Evolutionary conservation across 2,329 filamentous ascomycete species (phyloP), one percentile per base, ranked within the genome.

Genomic region (Colletotrichum tabaci): DNA sequence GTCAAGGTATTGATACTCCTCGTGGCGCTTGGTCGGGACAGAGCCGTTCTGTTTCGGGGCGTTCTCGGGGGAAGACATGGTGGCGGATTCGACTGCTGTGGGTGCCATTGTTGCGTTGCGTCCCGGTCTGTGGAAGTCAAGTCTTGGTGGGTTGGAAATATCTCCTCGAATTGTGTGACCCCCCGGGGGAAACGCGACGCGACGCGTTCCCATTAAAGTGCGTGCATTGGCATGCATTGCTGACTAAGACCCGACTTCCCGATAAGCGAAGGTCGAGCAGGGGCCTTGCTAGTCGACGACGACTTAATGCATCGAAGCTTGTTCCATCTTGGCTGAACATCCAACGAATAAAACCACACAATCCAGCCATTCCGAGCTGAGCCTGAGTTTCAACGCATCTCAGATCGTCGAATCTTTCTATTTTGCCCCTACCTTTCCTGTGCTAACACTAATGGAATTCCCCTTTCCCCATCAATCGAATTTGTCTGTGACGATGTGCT

Each of bases 1-100:
- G 77, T 96, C 89, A 71, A 99, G 91, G 81, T 99, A 99, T 83
- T 98, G 96, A 79, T 95, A 87, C 84, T 99, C 96, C 85, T 98
- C 95, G 78, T 98, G 94, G 42, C 44, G 77, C 77, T 30, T 74
- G 61, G 40, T 35, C 2, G 61, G 49, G 1, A 30, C 38, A 18
- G 30, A 56, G 30, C 61, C 71, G 40, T 62, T 71, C 38, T 66
- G 55, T 38, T 71, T 67, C 8, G 61, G 58, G n/a, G 57, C 18
- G 38, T 61, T 71, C 57, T 66, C 67, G 12, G 40, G 26, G 0
- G 21, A 10, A 42, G 71, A 53, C 71, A 71, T 66, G 16, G 21
- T 58, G 50, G 26, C 13, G 21, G 44, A 16, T 44, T 62, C 57
- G n/a, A 71, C 62, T 66, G 61, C 71, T 62, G 57, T 52, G 12